phyloP scores from a whole-genome alignment of 106 monocot species.

The Dioscorea dumetorum region DNA sequence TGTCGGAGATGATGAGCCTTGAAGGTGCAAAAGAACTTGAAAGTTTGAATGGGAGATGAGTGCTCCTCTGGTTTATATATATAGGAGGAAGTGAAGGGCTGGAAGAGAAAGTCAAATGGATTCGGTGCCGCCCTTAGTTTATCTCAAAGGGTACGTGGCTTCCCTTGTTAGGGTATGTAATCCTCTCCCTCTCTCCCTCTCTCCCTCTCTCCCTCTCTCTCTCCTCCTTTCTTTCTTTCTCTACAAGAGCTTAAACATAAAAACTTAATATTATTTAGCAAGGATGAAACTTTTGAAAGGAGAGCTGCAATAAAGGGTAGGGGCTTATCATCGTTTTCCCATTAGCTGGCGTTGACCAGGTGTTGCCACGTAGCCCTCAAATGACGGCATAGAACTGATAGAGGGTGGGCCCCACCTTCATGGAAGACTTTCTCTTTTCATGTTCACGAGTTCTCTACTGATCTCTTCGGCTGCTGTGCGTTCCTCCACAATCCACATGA shows the following conservation, averaged over 20 bases:
- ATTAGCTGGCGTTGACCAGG: slow-evolving; percentile 6
- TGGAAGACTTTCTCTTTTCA: background rate
- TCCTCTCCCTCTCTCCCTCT: no score
- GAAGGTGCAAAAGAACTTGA: no score
- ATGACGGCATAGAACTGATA: slow-evolving; percentile 4
- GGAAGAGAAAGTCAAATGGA: slow-evolving; percentile 45
- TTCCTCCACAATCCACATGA: background rate
- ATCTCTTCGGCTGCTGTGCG: background rate
- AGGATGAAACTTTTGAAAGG: no score
- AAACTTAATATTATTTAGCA: no score
- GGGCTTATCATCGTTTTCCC: background rate
- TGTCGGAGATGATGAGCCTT: no score
- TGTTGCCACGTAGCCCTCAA: slow-evolving; percentile 8
- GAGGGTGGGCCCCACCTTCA: background rate
- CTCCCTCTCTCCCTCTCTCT: no score
- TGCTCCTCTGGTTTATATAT: slow-evolving; percentile 1
- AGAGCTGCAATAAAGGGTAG: no score
- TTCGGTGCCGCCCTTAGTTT: slow-evolving; percentile 70
- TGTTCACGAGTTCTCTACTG: slow-evolving; percentile 3
- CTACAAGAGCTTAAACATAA: no score
- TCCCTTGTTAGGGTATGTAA: background rate
- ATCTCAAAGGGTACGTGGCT: slow-evolving; percentile 37
- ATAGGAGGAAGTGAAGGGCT: slow-evolving; percentile 5
- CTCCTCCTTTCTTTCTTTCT: no score
- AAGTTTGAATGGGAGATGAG: no score